Evolutionary conservation across 2,329 filamentous ascomycete species (phyloP).

Genomic region (Juglanconis sp.): DNA sequence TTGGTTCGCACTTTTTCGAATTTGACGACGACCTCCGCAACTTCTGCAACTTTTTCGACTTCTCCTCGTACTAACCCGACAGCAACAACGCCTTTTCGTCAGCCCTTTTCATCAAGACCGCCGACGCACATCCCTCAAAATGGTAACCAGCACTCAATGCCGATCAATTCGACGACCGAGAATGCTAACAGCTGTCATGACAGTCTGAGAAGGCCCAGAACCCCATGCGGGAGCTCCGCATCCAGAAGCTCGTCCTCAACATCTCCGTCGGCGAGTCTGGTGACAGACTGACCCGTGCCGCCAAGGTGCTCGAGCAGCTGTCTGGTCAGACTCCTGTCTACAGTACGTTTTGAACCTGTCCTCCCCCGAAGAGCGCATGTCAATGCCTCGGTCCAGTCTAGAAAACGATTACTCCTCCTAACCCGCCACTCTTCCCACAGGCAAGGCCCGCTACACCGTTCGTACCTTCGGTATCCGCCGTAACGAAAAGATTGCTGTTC

Average conservation of each 20-base stretch:
- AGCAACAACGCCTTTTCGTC: conserved; percentile 15
- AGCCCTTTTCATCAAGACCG: conserved; percentile 16
- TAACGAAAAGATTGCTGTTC: conserved; percentile 99
- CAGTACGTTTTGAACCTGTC: conserved; percentile 58
- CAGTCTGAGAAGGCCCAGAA: conserved; percentile 85
- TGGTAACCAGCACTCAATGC: conserved; percentile 29
- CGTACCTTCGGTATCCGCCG: conserved; percentile 99
- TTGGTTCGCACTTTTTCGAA: conserved; percentile 16
- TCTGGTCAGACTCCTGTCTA: conserved; percentile 99
- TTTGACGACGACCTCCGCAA: neutral
- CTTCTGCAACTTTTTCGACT: conserved; percentile 6
- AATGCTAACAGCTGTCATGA: conserved; percentile 32
- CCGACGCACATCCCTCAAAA: conserved; percentile 27
- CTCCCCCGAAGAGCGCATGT: neutral
- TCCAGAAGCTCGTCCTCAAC: conserved; percentile 99
- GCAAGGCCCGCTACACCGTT: conserved; percentile 99
- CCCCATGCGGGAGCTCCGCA: conserved; percentile 99
- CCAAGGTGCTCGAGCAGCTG: conserved; percentile 99
- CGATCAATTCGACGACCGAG: neutral
- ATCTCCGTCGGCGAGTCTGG: conserved; percentile 99
- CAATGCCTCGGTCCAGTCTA: neutral
- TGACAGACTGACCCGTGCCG: conserved; percentile 99
- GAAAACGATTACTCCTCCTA: neutral
- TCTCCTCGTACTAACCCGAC: conserved; percentile 5
- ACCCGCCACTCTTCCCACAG: conserved; percentile 39